Base-by-base conservation (phyloP, 768 basidiomycete species). In the Leucosporidium creatinivorum region DNA sequence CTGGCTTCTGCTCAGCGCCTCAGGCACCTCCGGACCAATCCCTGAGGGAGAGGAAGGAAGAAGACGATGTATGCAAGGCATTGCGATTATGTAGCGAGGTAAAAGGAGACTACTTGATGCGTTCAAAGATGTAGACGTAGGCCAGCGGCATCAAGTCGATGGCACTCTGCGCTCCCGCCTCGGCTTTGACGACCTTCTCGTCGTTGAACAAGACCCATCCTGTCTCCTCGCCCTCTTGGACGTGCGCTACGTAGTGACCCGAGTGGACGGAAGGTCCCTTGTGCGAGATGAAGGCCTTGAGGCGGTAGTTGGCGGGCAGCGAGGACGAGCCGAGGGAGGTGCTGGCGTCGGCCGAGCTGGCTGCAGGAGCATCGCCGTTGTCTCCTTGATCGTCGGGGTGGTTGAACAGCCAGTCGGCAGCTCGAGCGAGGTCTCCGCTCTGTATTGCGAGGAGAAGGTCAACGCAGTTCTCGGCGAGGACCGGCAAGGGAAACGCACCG, bases 231-330 rank as follows among this genome's bases (percentile, higher is more conserved):
- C 76, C 76, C 9, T 65, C 61, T 62, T 83, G 80, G 36, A 91
- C 82, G 75, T 93, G 90, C 30, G 89, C 89, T 18, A 93, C 90
- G 74, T 96, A 94, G 74, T 92, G 93, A 0, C 88, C 93, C 0
- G 91, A 94, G 76, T 97, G 94, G 30, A 93, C 91, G 0, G 90
- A 93, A 0, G 90, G 89, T 0, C 94, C 93, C 75, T 96, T 98
- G 81, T 99, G 94, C 59, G 93, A 96, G 75, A 99, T 86, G 80
- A 98, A 99, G 13, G 90, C 92, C 76, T 92, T 89, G 33, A 99
- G 83, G 33, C 81, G 80, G 80, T 91, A 99, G 19, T 80, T 79
- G 8, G 87, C 91, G 0, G 93, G 93, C 0, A 91, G 81, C 3
- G 75, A 73, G 4, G 80, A 79, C 33, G 85, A 83, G 26, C 91